phyloP scores from a whole-genome alignment of 495 filamentous ascomycete species.

The Annulohypoxylon bovei region DNA sequence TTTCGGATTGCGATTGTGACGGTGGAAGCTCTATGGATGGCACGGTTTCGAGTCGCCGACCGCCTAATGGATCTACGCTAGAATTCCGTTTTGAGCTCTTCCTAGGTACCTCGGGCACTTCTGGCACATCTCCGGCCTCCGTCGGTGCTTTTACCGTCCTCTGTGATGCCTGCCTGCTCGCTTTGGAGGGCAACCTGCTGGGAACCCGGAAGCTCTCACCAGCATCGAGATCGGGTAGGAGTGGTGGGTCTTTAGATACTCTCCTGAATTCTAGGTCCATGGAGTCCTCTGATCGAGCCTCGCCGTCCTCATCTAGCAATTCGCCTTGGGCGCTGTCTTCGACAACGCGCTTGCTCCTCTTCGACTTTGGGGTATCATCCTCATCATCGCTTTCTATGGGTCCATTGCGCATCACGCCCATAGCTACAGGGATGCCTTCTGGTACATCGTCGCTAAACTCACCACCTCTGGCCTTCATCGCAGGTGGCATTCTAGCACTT shows the following conservation, averaged over 20 bases:
- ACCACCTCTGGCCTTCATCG: constrained; percentile 63
- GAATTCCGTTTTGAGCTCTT: constrained; percentile 70
- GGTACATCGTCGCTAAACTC: constrained; percentile 65
- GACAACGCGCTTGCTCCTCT: constrained; percentile 32
- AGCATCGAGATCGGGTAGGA: constrained; percentile 69
- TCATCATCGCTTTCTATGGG: constrained; percentile 69
- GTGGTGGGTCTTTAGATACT: constrained; percentile 63
- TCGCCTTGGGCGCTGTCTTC: constrained; percentile 51
- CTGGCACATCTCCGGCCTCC: constrained; percentile 39
- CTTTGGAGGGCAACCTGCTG: constrained; percentile 70
- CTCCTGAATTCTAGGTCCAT: constrained; percentile 54
- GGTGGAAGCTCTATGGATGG: constrained; percentile 25
- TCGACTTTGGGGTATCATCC: constrained; percentile 48
- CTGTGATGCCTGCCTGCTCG: constrained; percentile 51
- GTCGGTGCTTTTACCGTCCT: constrained; percentile 38
- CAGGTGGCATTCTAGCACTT: constrained; percentile 75
- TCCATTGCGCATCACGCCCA: constrained; percentile 65
- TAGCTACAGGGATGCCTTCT: constrained; percentile 66
- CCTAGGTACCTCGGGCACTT: constrained; percentile 62
- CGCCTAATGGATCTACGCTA: constrained; percentile 37
- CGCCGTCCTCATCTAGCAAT: constrained; percentile 58
- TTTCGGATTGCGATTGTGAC: constrained; percentile 24
- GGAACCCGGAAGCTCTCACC: constrained; percentile 70
- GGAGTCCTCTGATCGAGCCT: constrained; percentile 50
- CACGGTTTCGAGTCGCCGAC: constrained; percentile 25